Evolutionary conservation across 2,329 filamentous ascomycete species (phyloP).

Genomic region (Alternaria ethzedia): DNA sequence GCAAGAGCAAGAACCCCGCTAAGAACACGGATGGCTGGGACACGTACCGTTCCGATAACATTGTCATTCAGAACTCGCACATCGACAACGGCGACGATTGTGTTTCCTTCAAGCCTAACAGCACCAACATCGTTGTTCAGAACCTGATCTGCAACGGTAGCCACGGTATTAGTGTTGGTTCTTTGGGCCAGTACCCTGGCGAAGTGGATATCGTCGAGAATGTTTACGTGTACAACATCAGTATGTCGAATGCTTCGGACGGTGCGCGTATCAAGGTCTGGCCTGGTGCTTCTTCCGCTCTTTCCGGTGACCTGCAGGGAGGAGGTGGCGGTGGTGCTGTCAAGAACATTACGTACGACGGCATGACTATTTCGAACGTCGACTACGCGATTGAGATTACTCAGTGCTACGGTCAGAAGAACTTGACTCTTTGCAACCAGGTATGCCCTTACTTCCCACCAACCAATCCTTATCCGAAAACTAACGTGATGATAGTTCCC

Average conservation of each 20-base stretch:
- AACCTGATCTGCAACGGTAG: constrained; percentile 72
- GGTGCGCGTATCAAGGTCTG: constrained; percentile 78
- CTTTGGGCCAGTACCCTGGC: constrained; percentile 69
- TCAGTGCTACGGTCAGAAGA: constrained; percentile 70
- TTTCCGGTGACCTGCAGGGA: constrained; percentile 67
- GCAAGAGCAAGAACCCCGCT: constrained; percentile 59
- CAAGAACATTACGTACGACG: constrained; percentile 71
- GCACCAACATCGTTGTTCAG: constrained; percentile 71
- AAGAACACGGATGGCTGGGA: constrained; percentile 72
- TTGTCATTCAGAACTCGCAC: constrained; percentile 71
- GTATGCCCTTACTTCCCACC: not conserved
- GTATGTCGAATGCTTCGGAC: constrained; percentile 57
- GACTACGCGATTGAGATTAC: constrained; percentile 70
- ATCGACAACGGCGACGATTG: constrained; percentile 74
- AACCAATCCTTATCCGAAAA: too few species aligned
- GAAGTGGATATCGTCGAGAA: constrained; percentile 73
- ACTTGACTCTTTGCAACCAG: constrained; percentile 65
- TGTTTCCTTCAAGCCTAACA: constrained; percentile 77
- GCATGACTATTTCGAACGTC: constrained; percentile 65
- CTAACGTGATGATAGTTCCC: constrained; percentile 50
- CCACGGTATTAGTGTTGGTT: constrained; percentile 76
- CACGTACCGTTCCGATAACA: constrained; percentile 65
- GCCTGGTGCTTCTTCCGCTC: constrained; percentile 63
- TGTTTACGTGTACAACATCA: constrained; percentile 58
- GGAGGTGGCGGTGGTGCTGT: constrained; percentile 70